Evolutionary conservation across 345 rosid genomes (phyloP).

Genomic region (Isatis tinctoria): DNA sequence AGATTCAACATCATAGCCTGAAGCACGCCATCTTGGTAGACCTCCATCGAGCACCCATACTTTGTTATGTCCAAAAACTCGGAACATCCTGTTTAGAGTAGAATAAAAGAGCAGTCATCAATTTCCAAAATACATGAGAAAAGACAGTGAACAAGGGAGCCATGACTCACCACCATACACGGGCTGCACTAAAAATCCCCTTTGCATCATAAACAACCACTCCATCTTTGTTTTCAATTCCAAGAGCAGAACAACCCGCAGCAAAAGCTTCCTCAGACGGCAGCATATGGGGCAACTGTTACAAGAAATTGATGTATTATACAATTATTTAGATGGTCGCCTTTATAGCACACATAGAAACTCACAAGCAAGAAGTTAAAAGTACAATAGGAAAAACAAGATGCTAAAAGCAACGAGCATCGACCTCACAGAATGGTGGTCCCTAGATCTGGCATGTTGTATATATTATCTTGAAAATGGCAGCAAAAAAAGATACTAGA

Average conservation of each 20-base stretch:
- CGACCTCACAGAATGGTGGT: neutral
- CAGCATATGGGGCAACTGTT: constrained; percentile 95
- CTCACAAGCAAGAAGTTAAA: neutral
- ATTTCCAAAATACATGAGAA: neutral
- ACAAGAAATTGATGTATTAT: constrained; percentile 14
- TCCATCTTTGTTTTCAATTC: constrained; percentile 80
- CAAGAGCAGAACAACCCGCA: constrained; percentile 95
- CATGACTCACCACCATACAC: constrained; percentile 95
- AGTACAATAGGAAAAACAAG: neutral
- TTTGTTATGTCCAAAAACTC: constrained; percentile 87
- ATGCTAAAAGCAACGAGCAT: neutral
- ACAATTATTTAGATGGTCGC: neutral
- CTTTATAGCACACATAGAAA: neutral
- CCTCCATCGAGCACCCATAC: constrained; percentile 99
- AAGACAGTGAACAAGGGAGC: neutral
- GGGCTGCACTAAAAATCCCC: constrained; percentile 97
- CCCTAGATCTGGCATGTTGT: neutral
- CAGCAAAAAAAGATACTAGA: neutral
- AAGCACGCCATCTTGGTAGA: constrained; percentile 95
- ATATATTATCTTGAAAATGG: neutral
- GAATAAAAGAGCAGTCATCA: constrained; percentile 2
- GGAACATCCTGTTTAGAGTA: constrained; percentile 71
- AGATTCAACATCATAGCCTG: constrained; percentile 96
- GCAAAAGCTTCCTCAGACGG: constrained; percentile 98
- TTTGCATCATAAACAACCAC: constrained; percentile 97